Evolutionary conservation across 345 rosid genomes (phyloP).

Genomic region (Melaleuca alternifolia): DNA sequence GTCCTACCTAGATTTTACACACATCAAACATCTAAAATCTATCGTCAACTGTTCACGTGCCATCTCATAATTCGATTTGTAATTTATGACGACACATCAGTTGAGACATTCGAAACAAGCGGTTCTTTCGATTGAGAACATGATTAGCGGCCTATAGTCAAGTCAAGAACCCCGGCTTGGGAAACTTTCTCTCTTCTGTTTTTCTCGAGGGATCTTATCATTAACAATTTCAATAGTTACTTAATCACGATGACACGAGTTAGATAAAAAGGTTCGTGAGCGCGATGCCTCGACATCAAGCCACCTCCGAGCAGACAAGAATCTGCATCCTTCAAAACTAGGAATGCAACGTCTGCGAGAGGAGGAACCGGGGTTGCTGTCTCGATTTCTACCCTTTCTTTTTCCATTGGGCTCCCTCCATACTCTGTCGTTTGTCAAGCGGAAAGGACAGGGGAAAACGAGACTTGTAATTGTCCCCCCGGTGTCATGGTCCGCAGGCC

Average conservation of each 20-base stretch:
- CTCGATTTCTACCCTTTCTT: background rate
- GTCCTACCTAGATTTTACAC: background rate
- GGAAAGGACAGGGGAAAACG: background rate
- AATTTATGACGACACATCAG: background rate
- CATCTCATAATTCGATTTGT: rapidly evolving
- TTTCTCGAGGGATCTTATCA: too few species aligned
- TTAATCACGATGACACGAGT: background rate
- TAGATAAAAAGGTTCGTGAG: background rate
- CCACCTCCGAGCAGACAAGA: background rate
- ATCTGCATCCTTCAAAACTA: background rate
- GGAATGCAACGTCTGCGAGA: background rate
- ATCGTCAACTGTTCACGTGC: background rate
- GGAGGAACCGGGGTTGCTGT: background rate
- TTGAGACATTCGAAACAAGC: background rate
- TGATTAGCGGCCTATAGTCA: background rate
- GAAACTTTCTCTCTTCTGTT: too few species aligned
- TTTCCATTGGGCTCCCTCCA: background rate
- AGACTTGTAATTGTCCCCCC: background rate
- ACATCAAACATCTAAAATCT: background rate
- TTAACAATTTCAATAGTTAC: background rate
- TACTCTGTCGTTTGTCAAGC: background rate
- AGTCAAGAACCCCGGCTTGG: too few species aligned
- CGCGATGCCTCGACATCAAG: background rate
- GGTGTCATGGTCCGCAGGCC: background rate
- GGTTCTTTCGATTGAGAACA: background rate